Evolutionary conservation across 2,329 filamentous ascomycete genomes (phyloP).

Genomic region (Acrocalymma vagum): DNA sequence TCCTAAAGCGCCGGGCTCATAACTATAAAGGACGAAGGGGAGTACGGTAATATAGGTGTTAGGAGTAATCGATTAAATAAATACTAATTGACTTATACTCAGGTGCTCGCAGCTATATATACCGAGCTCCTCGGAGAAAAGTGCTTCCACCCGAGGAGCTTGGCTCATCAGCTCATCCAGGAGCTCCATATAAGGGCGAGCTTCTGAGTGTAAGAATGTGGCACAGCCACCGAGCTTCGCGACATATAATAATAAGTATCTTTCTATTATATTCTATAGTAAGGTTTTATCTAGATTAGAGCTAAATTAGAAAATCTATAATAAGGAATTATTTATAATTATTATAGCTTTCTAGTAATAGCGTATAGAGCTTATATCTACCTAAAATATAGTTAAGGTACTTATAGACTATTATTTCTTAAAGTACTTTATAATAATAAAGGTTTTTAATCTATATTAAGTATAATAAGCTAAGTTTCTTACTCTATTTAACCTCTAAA

Average conservation of each 20-base stretch:
- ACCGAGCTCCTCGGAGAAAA: no score
- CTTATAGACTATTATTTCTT: conserved; percentile 1
- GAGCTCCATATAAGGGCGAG: no score
- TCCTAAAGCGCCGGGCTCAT: no score
- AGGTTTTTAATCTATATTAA: neutral
- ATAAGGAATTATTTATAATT: conserved; percentile 1
- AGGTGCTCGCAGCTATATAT: no score
- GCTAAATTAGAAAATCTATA: conserved; percentile 1
- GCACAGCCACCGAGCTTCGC: no score
- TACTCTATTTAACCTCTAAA: neutral
- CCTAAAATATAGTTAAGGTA: neutral
- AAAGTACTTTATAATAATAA: neutral
- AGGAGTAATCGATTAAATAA: no score
- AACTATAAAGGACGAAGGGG: no score
- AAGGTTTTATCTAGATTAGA: neutral
- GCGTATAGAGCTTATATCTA: neutral
- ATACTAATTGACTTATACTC: no score
- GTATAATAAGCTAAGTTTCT: neutral
- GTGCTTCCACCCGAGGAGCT: no score
- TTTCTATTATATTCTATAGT: neutral
- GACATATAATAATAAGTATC: neutral
- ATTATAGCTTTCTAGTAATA: neutral
- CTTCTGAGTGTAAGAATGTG: no score
- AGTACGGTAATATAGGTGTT: no score
- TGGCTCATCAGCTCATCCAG: no score